A percentile compares a stretch with the other conserved stretches of the same genome.
Conservation (phyloP, 2,329 filamentous ascomycete genomes). For the Aspergillus chevalieri region DNA sequence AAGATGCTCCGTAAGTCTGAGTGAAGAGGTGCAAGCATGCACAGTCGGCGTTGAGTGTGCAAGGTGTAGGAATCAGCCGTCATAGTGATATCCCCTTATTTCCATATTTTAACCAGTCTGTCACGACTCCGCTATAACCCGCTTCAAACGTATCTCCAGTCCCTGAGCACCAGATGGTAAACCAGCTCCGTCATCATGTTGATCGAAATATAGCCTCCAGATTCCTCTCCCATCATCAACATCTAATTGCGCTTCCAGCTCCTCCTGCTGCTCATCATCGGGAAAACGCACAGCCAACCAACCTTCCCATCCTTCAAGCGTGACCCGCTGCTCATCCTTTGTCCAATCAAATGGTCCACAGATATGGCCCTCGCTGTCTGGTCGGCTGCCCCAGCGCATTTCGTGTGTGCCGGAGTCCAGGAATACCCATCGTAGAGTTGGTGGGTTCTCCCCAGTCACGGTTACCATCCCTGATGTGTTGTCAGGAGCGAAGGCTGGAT, state of each 20-base stretch:
- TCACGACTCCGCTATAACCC: no score
- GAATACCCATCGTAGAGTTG: slow-evolving; percentile 20
- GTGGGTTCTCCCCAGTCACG: slow-evolving; percentile 15
- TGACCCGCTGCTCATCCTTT: slow-evolving; percentile 13
- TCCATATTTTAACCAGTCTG: no score
- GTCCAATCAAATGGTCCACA: slow-evolving; percentile 20
- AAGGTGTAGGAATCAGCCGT: no score
- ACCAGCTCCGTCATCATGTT: slow-evolving; percentile 18
- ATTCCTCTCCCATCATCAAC: slow-evolving; percentile 10
- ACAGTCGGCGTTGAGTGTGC: no score
- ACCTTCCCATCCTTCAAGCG: slow-evolving; percentile 17
- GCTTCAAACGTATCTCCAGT: slow-evolving; percentile 11
- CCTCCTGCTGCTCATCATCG: slow-evolving; percentile 11
- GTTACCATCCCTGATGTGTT: slow-evolving; percentile 20
- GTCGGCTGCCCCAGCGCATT: slow-evolving; percentile 19
- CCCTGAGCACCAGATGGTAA: slow-evolving; percentile 14
- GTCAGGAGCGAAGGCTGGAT: slow-evolving; percentile 17
- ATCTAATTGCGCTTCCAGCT: slow-evolving; percentile 8
- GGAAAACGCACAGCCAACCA: slow-evolving; percentile 19
- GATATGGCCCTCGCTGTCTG: slow-evolving; percentile 16
- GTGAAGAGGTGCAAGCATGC: no score
- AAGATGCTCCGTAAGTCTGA: no score
- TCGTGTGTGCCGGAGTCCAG: slow-evolving; percentile 18
- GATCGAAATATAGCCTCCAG: slow-evolving; percentile 22
- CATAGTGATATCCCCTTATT: no score